phyloP scores from a whole-genome alignment of 345 rosid species.

The Physaria fendleri region DNA sequence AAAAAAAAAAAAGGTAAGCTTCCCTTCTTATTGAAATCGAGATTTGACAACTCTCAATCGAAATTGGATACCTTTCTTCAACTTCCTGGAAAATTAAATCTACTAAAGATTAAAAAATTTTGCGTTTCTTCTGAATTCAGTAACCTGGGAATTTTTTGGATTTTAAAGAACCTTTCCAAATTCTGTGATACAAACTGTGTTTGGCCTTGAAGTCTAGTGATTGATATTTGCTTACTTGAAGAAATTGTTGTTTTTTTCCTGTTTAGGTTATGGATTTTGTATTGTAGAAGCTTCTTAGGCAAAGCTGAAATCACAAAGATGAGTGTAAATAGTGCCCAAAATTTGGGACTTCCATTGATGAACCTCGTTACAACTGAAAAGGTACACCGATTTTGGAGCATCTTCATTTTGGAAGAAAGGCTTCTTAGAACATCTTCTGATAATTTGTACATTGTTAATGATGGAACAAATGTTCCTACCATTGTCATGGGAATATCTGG shows the following conservation, averaged over 20 bases:
- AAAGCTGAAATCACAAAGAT: conserved; percentile 1
- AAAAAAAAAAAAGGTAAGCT: too few species aligned
- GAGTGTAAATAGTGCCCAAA: conserved; percentile 28
- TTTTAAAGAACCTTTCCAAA: not conserved
- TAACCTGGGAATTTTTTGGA: not conserved
- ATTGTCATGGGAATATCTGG: conserved; percentile 88
- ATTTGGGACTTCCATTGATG: conserved; percentile 53
- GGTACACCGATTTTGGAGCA: conserved; percentile 65
- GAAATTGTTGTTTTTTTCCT: not conserved
- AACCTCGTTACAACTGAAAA: conserved; percentile 53
- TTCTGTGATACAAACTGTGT: not conserved
- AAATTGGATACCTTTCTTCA: not conserved
- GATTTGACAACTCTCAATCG: not conserved
- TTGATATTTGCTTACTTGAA: not conserved
- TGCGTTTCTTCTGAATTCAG: not conserved
- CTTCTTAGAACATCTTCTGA: conserved; percentile 57
- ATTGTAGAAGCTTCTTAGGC: not conserved
- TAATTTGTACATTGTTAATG: conserved; percentile 79
- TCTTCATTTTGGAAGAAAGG: conserved; percentile 60
- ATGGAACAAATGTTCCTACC: conserved; percentile 61
- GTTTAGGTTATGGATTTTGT: not conserved
- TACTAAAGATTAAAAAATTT: not conserved
- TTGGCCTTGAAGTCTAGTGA: not conserved
- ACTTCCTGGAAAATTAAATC: not conserved
- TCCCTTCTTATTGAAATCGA: not conserved